These are phyloP conservation scores for Fusarium mangiferae DNA, from an alignment of 2,329 filamentous ascomycete genomes.

Conservation along the genomic window DNA sequence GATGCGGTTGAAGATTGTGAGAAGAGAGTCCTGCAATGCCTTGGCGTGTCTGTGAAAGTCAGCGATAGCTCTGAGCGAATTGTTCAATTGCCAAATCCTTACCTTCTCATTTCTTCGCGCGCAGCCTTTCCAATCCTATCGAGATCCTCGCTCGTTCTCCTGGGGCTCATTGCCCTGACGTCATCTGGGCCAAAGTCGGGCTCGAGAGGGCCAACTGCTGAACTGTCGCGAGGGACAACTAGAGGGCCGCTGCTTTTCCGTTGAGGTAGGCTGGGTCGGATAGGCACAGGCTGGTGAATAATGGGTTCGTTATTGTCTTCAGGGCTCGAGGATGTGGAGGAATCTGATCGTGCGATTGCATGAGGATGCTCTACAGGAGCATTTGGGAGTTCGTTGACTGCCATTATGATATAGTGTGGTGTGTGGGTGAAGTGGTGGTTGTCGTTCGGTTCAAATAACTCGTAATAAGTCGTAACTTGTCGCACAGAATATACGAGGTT, in stretches of 20 bases:
- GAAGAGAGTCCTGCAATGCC: constrained; percentile 85
- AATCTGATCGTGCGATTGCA: constrained; percentile 54
- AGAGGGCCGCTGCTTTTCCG: constrained; percentile 85
- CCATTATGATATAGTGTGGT: constrained; percentile 28
- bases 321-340: constrained; percentile 46
- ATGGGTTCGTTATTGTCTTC: constrained; percentile 52
- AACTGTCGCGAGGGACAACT: constrained; percentile 81
- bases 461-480: constrained; percentile 15
- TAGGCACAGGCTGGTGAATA: constrained; percentile 63
- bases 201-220: constrained; percentile 76
- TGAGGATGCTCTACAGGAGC: constrained; percentile 41
- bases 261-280: constrained; percentile 74
- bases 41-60: constrained; percentile 77
- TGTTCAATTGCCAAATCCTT: constrained; percentile 34
- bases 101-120: constrained; percentile 71
- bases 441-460: not conserved
- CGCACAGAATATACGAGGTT: constrained; percentile 4
- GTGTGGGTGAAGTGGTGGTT: not conserved
- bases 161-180: constrained; percentile 92
- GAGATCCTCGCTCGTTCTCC: constrained; percentile 89
- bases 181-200: constrained; percentile 86
- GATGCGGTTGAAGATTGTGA: constrained; percentile 91
- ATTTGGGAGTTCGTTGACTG: constrained; percentile 41
- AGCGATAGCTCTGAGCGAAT: constrained; percentile 10
- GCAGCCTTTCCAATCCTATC: constrained; percentile 88